Conservation (phyloP, 768 basidiomycete genomes). For the Pleurotus giganteus region DNA sequence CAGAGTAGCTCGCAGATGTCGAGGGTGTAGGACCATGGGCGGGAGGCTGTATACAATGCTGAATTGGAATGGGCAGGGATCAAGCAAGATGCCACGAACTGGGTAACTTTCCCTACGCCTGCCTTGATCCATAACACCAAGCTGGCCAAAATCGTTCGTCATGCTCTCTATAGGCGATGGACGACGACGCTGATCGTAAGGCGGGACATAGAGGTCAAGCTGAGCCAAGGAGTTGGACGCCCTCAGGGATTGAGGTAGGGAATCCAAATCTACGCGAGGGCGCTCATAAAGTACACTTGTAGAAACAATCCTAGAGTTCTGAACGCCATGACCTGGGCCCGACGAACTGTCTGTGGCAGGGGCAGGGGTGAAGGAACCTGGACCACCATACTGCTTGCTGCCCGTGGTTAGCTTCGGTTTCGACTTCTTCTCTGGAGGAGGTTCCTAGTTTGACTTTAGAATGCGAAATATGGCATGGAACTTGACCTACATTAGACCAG, state of each 20-base stretch:
- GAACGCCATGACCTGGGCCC: constrained; percentile 23
- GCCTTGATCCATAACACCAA: constrained; percentile 47
- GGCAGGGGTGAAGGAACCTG: constrained; percentile 70
- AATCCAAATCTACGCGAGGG: constrained; percentile 43
- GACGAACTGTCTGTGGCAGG: constrained; percentile 41
- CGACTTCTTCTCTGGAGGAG: constrained; percentile 70
- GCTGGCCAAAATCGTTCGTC: constrained; percentile 64
- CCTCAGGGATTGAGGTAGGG: constrained; percentile 58
- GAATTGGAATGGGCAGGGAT: constrained; percentile 1
- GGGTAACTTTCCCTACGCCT: constrained; percentile 58
- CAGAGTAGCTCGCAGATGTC: constrained; percentile 31
- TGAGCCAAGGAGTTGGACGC: constrained; percentile 60
- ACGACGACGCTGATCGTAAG: constrained; percentile 59
- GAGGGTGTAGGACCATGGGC: constrained; percentile 37
- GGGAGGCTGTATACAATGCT: constrained; percentile 26
- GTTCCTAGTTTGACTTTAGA: constrained; percentile 48
- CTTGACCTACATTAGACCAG: constrained; percentile 80
- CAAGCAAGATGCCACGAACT: constrained; percentile 35
- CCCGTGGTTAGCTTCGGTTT: constrained; percentile 46
- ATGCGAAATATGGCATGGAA: constrained; percentile 5
- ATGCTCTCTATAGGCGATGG: constrained; percentile 48
- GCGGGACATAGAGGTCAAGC: constrained; percentile 69
- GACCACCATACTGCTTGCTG: constrained; percentile 72
- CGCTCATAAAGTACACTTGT: constrained; percentile 33
- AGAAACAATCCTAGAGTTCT: constrained; percentile 30